Evolutionary conservation across 2,329 filamentous ascomycete species (phyloP).

Genomic region (Echinosphaeria canescens): DNA sequence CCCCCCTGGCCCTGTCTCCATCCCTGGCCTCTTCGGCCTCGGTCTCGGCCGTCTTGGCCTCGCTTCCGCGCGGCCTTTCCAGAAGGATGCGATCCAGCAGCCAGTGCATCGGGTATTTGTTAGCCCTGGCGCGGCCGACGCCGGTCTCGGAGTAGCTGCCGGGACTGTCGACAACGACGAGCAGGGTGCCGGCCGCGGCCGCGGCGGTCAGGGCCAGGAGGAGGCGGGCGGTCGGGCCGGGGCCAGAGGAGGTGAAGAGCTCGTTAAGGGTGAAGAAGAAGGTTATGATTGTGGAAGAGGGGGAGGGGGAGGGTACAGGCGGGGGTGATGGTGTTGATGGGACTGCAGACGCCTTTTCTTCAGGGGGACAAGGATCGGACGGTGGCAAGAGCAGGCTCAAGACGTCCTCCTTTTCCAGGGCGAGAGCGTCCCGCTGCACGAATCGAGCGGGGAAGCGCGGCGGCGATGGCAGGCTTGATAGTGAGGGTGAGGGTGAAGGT

Average conservation of each 20-base stretch:
- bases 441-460: conserved; percentile 22
- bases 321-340: too few species aligned
- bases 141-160: conserved; percentile 78
- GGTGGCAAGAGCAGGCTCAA: conserved; percentile 10
- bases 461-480: too few species aligned
- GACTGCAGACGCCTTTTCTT: too few species aligned
- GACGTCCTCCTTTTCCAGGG: conserved; percentile 14
- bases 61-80: too few species aligned
- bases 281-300: conserved; percentile 38
- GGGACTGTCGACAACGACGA: conserved; percentile 81
- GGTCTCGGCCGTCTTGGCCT: conserved; percentile 5
- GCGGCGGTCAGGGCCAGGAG: conserved; percentile 44
- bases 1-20: too few species aligned
- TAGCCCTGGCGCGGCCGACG: conserved; percentile 36
- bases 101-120: conserved; percentile 84
- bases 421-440: conserved; percentile 24
- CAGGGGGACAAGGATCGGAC: too few species aligned
- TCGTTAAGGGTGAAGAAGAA: conserved; percentile 93
- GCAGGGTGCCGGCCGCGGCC: conserved; percentile 34
- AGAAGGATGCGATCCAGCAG: conserved; percentile 61
- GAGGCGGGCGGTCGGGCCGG: conserved; percentile 53
- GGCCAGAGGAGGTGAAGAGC: conserved; percentile 59
- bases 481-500: too few species aligned
- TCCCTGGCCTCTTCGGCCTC: conserved; percentile 13
- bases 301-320: too few species aligned